Percentiles rank a stretch among this genome's conserved stretches.
Evolutionary conservation across 208 protist genomes (phyloP).

Genomic region (Wallacemonas sp.): DNA sequence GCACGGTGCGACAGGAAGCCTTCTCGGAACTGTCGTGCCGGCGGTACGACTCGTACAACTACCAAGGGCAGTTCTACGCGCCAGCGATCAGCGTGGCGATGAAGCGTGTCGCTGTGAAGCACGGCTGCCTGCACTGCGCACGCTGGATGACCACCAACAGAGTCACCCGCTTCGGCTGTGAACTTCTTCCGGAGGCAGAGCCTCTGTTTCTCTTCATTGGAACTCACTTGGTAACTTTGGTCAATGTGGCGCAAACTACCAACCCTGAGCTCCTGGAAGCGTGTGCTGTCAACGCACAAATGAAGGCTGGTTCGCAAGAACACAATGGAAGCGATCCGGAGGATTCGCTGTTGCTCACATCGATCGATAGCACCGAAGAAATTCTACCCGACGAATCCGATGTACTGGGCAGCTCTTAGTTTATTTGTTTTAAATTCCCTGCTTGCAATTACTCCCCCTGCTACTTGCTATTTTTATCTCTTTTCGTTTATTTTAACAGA

Average conservation of each 20-base stretch:
- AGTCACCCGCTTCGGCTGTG: constrained; percentile 7
- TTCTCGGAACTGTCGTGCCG: constrained; percentile 43
- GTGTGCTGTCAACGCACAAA: background rate
- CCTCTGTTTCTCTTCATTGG: constrained; percentile 23
- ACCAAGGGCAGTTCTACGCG: constrained; percentile 37
- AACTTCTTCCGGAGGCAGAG: constrained; percentile 8
- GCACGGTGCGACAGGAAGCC: constrained; percentile 23
- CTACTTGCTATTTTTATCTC: too few species aligned
- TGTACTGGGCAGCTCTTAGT: too few species aligned
- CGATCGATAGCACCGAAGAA: background rate
- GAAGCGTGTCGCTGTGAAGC: constrained; percentile 54
- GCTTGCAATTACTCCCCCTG: too few species aligned
- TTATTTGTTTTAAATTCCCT: too few species aligned
- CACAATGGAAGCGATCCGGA: background rate
- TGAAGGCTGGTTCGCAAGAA: too few species aligned
- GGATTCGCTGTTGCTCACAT: background rate
- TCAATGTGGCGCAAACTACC: constrained; percentile 47
- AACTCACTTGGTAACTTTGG: constrained; percentile 17
- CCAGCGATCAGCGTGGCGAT: constrained; percentile 41
- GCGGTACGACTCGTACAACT: constrained; percentile 71
- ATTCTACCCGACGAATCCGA: too few species aligned
- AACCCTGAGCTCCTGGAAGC: background rate
- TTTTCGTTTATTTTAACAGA: too few species aligned
- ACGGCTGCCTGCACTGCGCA: constrained; percentile 45
- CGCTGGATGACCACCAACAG: constrained; percentile 55